Evolutionary conservation across 805 yeast species (phyloP), one percentile per base, ranked within the genome.

Genomic region (Pichia occidentalis): DNA sequence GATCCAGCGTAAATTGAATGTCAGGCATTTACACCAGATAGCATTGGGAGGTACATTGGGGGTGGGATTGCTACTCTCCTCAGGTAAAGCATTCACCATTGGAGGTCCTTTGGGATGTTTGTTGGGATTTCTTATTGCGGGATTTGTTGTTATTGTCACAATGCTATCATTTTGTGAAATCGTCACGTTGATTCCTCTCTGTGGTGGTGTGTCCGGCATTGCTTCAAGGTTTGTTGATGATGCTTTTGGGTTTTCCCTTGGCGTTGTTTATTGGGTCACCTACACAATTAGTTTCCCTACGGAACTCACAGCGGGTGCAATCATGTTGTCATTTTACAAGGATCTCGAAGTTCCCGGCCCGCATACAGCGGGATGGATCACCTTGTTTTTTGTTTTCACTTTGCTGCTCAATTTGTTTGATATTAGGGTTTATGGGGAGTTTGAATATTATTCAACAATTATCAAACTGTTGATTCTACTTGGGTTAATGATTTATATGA

Each of bases 1-100:
- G 31, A 53, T 78, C 31, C 83, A 77, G 43, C 61, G 88, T 40
- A 75, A 74, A 43, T 61, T 83, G 30, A 70, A 70, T 37, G 75
- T 77, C 21, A 60, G 86, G 17, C 90, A 83, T 56, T 59, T 83
- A 14, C 87, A 82, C 52, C 80, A 82, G 77, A 77, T 83, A 32
- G 83, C 88, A 0, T 63, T 84, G 22, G 86, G 87, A 3, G 90
- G 87, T 2, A 80, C 88, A 0, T 56, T 83, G 5, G 92, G 92
- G 1, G 90, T 83, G 12, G 92, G 94, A 0, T 57, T 83, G 14
- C 69, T 80, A 40, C 60, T 83, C 18, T 75, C 79, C 29, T 73
- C 82, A 6, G 88, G 92, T 4, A 79, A 81, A 50, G 83, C 86
- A 1, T 69, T 83, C 36, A 67, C 77, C 14, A 76, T 77, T 13